phyloP scores from a whole-genome alignment of 257 asterid species.

The Penstemon davidsonii region DNA sequence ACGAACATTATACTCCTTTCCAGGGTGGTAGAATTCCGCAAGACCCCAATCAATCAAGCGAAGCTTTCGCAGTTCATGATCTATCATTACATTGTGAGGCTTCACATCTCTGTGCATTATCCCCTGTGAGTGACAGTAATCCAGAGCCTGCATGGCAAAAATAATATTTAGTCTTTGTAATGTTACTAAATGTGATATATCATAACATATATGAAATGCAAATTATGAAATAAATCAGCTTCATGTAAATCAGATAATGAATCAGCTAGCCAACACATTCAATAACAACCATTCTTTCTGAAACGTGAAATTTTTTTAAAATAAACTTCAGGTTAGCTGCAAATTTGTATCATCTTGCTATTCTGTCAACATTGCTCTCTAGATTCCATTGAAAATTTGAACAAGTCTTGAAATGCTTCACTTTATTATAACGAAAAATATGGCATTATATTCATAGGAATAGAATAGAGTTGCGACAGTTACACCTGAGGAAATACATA shows the following conservation, averaged over 20 bases:
- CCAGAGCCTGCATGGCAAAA: conserved; percentile 57
- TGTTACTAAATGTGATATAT: conserved; percentile 1
- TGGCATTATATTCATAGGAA: too few species aligned
- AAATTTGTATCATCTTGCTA: too few species aligned
- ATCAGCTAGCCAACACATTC: conserved; percentile 9
- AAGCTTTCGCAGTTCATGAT: conserved; percentile 75
- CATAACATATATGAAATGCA: neutral
- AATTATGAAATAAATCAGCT: neutral
- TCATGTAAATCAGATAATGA: neutral
- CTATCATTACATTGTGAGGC: conserved; percentile 89
- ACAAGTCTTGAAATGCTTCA: neutral
- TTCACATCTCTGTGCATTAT: conserved; percentile 80
- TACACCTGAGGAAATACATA: neutral
- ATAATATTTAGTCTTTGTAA: conserved; percentile 8
- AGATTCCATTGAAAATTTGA: neutral
- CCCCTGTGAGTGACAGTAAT: conserved; percentile 75
- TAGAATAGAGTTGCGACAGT: neutral
- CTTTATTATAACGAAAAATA: too few species aligned
- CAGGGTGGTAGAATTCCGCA: conserved; percentile 75
- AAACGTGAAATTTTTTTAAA: neutral
- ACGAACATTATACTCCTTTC: conserved; percentile 78
- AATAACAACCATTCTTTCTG: conserved; percentile 6
- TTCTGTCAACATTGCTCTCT: neutral
- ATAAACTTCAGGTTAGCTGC: neutral
- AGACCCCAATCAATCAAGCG: conserved; percentile 87